These are phyloP conservation scores for Lasiodiplodia sp. DNA, from an alignment of 2,329 filamentous ascomycete species.

Conservation along the genomic window DNA sequence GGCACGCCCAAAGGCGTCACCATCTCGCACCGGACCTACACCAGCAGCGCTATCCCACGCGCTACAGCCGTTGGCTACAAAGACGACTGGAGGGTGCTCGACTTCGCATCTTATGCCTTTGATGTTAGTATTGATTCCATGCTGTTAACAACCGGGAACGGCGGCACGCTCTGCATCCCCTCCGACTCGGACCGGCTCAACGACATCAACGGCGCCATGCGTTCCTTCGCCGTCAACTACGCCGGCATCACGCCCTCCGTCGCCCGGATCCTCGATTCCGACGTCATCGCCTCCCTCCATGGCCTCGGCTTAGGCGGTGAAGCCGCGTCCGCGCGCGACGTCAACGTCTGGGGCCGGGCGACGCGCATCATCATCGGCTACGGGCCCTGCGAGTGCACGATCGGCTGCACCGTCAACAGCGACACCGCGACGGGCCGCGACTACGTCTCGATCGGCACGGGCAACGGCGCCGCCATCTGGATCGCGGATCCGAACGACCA, in stretches of 20 bases:
- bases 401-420: slow-evolving; percentile 34
- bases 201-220: slow-evolving; percentile 59
- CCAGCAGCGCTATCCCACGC: slow-evolving; percentile 45
- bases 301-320: slow-evolving; percentile 53
- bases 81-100: slow-evolving; percentile 36
- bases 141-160: slow-evolving; percentile 50
- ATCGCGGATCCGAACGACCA: slow-evolving; percentile 41
- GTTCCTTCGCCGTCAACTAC: slow-evolving; percentile 61
- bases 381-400: slow-evolving; percentile 49
- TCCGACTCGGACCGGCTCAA: slow-evolving; percentile 60
- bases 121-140: slow-evolving; percentile 44
- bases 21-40: slow-evolving; percentile 32
- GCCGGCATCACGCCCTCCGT: slow-evolving; percentile 65
- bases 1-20: slow-evolving; percentile 36
- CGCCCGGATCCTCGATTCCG: slow-evolving; percentile 54
- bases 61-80: slow-evolving; percentile 43
- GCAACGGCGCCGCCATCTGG: slow-evolving; percentile 36
- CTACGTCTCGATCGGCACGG: slow-evolving; percentile 30
- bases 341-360: slow-evolving; percentile 46
- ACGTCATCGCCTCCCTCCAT: slow-evolving; percentile 49
- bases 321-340: slow-evolving; percentile 46
- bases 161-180: slow-evolving; percentile 64
- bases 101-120: slow-evolving; percentile 37
- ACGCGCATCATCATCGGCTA: slow-evolving; percentile 53
- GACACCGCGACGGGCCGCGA: slow-evolving; percentile 28